These are phyloP conservation scores for Heterobasidion parviporum DNA, from an alignment of 1,284 basidiomycete species.

Conservation along the genomic window DNA sequence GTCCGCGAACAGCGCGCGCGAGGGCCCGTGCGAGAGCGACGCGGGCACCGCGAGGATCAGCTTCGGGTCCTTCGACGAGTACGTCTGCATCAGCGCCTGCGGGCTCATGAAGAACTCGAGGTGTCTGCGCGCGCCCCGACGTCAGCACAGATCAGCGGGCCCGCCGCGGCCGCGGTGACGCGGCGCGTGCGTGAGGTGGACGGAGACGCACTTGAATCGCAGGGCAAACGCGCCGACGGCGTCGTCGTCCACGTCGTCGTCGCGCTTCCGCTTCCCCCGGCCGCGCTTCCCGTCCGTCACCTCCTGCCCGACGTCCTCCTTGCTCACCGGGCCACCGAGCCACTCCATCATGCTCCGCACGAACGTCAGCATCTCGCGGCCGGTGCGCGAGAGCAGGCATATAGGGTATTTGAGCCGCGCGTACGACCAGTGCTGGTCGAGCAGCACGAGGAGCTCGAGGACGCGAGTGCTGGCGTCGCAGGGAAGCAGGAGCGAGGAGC, in stretches of 20 bases:
- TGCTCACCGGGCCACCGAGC: constrained; percentile 90
- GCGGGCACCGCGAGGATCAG: constrained; percentile 90
- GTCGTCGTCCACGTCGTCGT: constrained; percentile 66
- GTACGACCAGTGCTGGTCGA: constrained; percentile 98
- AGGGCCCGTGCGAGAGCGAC: constrained; percentile 89
- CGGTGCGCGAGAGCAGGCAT: constrained; percentile 86
- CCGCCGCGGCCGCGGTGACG: too few species aligned
- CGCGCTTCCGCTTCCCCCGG: constrained; percentile 48
- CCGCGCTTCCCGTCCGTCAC: constrained; percentile 47
- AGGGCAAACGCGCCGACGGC: constrained; percentile 70
- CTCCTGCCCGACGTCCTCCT: constrained; percentile 80
- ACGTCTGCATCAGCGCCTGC: constrained; percentile 71
- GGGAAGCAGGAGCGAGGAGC: constrained; percentile 81
- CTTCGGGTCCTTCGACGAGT: constrained; percentile 84
- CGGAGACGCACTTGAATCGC: constrained; percentile 52
- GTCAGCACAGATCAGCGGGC: too few species aligned
- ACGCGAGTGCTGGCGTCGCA: constrained; percentile 92
- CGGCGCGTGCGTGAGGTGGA: not conserved
- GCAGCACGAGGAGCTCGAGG: constrained; percentile 87
- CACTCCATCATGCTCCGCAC: constrained; percentile 98
- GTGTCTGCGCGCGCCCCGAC: constrained; percentile 41
- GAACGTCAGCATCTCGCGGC: constrained; percentile 90
- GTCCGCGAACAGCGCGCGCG: constrained; percentile 76
- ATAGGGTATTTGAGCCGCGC: constrained; percentile 77
- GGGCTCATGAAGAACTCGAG: constrained; percentile 86